phyloP scores from a whole-genome alignment of 441 rosid species.

The Populus tomentosa region DNA sequence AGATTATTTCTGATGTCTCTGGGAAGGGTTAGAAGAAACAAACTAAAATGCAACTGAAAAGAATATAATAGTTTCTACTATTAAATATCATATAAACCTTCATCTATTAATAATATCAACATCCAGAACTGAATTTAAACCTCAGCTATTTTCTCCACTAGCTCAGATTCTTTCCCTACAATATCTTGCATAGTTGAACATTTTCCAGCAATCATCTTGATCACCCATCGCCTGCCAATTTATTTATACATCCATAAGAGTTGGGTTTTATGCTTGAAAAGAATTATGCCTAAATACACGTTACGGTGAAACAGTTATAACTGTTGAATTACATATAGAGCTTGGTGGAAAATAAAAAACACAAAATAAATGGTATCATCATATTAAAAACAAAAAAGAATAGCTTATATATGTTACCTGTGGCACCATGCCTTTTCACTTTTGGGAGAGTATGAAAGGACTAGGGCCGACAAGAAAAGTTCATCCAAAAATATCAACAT shows the following conservation, averaged over 20 bases:
- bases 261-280: not conserved
- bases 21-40: slow-evolving; percentile 1
- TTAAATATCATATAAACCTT: slow-evolving; percentile 45
- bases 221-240: slow-evolving; percentile 78
- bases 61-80: slow-evolving; percentile 11
- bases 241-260: slow-evolving; percentile 10
- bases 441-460: slow-evolving; percentile 82
- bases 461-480: slow-evolving; percentile 65
- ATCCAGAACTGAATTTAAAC: slow-evolving; percentile 54
- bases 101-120: slow-evolving; percentile 35
- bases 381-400: not conserved
- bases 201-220: slow-evolving; percentile 59
- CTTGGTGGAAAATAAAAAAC: not conserved
- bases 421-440: slow-evolving; percentile 97
- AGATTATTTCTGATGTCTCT: not conserved
- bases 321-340: not conserved
- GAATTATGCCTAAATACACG: not conserved
- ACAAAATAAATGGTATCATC: not conserved
- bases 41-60: slow-evolving; percentile 18
- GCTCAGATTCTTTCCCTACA: slow-evolving; percentile 72
- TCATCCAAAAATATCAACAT: slow-evolving; percentile 53
- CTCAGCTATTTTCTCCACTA: slow-evolving; percentile 87
- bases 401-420: slow-evolving; percentile 35
- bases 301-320: not conserved
- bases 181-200: slow-evolving; percentile 45